Evolutionary conservation across 2,329 filamentous ascomycete species (phyloP).

Genomic region (Zasmidium angulare): DNA sequence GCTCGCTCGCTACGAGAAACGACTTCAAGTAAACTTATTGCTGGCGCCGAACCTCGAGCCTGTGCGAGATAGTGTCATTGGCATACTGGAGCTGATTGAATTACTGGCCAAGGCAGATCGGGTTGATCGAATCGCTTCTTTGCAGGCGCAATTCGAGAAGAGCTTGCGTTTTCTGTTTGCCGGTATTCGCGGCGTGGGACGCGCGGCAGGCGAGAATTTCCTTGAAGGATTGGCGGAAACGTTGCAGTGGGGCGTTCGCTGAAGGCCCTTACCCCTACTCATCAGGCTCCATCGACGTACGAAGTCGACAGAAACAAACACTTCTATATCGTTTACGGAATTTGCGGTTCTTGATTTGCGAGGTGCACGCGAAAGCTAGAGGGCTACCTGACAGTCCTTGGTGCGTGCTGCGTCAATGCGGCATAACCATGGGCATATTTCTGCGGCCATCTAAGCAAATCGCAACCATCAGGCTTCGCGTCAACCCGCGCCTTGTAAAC

Average conservation of each 20-base stretch:
- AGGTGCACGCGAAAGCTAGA: background rate
- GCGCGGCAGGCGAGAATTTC: conserved; percentile 68
- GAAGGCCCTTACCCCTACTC: too few species aligned
- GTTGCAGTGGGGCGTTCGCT: conserved; percentile 52
- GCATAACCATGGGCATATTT: too few species aligned
- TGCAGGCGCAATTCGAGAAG: conserved; percentile 62
- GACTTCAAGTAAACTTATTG: conserved; percentile 67
- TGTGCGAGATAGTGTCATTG: conserved; percentile 71
- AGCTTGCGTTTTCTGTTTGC: conserved; percentile 69
- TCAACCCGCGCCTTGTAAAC: too few species aligned
- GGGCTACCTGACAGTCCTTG: too few species aligned
- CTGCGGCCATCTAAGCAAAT: too few species aligned
- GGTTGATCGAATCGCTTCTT: conserved; percentile 58
- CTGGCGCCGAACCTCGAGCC: conserved; percentile 67
- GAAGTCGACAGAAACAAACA: too few species aligned
- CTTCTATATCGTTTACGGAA: background rate
- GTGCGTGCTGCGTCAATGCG: too few species aligned
- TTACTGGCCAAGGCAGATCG: conserved; percentile 19
- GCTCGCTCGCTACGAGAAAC: conserved; percentile 64
- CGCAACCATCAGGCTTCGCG: too few species aligned
- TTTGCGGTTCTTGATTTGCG: background rate
- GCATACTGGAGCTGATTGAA: conserved; percentile 73
- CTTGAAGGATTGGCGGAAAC: conserved; percentile 84
- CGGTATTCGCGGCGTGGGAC: conserved; percentile 71
- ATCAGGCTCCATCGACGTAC: background rate